Evolutionary conservation across 257 asterid genomes (phyloP).

Genomic region (Solanum arcanum): DNA sequence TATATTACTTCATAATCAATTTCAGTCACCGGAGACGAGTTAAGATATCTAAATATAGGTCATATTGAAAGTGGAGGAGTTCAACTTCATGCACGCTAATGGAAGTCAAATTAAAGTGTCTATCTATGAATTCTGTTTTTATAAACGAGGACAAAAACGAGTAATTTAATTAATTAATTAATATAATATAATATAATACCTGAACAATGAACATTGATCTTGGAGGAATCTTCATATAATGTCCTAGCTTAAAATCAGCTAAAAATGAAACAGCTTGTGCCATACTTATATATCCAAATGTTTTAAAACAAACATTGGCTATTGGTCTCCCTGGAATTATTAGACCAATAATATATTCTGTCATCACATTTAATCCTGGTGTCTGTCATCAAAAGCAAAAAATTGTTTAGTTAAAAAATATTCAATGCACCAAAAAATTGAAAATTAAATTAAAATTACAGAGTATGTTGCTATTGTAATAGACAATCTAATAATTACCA

Average conservation of each 20-base stretch:
- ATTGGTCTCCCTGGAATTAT: constrained; percentile 67
- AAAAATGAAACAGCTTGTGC: constrained; percentile 47
- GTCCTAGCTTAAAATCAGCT: constrained; percentile 62
- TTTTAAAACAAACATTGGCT: constrained; percentile 73
- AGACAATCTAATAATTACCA: neutral
- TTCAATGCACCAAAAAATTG: neutral
- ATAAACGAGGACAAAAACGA: neutral
- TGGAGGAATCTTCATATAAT: constrained; percentile 88
- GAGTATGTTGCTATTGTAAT: neutral
- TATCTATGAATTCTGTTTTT: neutral
- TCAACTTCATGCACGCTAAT: neutral
- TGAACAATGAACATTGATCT: constrained; percentile 75
- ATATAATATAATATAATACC: constrained; percentile 7
- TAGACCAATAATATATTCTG: constrained; percentile 63
- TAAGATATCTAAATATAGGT: neutral
- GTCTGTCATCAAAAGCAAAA: neutral
- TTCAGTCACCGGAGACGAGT: neutral
- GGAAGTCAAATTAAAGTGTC: neutral
- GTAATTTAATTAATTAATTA: neutral
- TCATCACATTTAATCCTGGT: constrained; percentile 51
- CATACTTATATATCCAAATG: constrained; percentile 83
- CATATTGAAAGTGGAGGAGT: neutral
- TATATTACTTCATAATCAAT: too few species aligned
- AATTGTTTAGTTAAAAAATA: neutral
- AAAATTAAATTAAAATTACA: neutral